Percentiles rank a stretch among this genome's conserved stretches.
phyloP scores from a whole-genome alignment of 2,329 filamentous ascomycete species.

The Fusarium brevicatenulatum region DNA sequence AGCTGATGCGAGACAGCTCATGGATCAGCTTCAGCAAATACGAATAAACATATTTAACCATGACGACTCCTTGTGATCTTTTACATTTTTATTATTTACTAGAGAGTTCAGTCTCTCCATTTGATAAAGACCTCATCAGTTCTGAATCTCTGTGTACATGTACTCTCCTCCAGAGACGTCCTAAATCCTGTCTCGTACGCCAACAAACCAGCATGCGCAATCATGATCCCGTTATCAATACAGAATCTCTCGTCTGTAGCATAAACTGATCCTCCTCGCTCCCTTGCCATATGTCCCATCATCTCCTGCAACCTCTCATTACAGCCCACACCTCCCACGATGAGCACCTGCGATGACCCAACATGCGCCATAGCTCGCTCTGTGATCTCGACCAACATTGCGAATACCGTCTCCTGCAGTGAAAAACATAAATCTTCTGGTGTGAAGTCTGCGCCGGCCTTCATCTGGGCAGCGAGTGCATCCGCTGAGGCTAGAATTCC shows the following conservation, averaged over 20 bases:
- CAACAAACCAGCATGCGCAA: slow-evolving; percentile 91
- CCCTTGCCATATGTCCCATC: slow-evolving; percentile 96
- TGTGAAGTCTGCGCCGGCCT: slow-evolving; percentile 68
- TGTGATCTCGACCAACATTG: slow-evolving; percentile 98
- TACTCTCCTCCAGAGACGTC: slow-evolving; percentile 82
- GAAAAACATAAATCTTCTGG: slow-evolving; percentile 91
- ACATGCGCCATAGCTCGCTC: slow-evolving; percentile 99
- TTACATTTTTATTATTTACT: not conserved
- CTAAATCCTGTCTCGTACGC: slow-evolving; percentile 84
- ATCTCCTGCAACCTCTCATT: slow-evolving; percentile 96
- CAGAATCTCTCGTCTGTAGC: slow-evolving; percentile 98
- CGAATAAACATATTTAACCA: not conserved
- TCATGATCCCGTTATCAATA: slow-evolving; percentile 99
- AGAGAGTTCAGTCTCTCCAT: slow-evolving; percentile 72
- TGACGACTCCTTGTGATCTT: not conserved
- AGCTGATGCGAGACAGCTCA: not conserved
- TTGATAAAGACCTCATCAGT: slow-evolving; percentile 84
- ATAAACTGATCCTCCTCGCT: slow-evolving; percentile 89
- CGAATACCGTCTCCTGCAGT: slow-evolving; percentile 93
- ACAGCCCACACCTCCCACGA: slow-evolving; percentile 95
- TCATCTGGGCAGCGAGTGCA: slow-evolving; percentile 76
- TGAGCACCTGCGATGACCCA: slow-evolving; percentile 86
- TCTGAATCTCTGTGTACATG: slow-evolving; percentile 84
- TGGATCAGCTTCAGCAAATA: slow-evolving; percentile 5
- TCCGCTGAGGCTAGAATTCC: slow-evolving; percentile 90